Conservation (phyloP, 257 asterid genomes). For the Capsicum baccatum region DNA sequence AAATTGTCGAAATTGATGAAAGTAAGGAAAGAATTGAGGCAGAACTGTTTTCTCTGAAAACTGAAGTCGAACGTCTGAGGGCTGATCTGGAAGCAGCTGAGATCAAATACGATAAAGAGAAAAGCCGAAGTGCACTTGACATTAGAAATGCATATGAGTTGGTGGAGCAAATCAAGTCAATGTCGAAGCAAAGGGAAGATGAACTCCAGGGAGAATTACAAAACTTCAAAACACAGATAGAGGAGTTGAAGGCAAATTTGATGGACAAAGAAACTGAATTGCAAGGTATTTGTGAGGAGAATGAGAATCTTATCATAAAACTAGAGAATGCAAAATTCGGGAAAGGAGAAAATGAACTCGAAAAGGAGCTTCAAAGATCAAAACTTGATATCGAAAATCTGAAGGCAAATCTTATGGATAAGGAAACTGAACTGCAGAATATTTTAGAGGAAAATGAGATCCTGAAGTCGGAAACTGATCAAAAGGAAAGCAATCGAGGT, state of each 20-base stretch:
- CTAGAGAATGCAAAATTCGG: slow-evolving; percentile 47
- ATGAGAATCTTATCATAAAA: slow-evolving; percentile 56
- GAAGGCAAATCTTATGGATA: slow-evolving; percentile 53
- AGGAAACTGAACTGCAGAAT: slow-evolving; percentile 55
- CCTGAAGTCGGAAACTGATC: slow-evolving; percentile 50
- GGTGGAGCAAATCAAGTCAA: slow-evolving; percentile 61
- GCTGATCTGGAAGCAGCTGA: slow-evolving; percentile 75
- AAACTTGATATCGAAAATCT: slow-evolving; percentile 45
- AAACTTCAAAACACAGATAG: slow-evolving; percentile 54
- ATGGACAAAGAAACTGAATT: slow-evolving; percentile 92
- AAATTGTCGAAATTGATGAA: slow-evolving; percentile 27
- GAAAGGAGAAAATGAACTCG: slow-evolving; percentile 49
- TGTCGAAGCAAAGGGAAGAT: slow-evolving; percentile 52
- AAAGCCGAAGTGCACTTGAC: slow-evolving; percentile 47
- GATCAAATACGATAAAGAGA: slow-evolving; percentile 62
- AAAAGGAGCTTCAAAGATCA: slow-evolving; percentile 54
- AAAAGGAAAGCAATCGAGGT: slow-evolving; percentile 37
- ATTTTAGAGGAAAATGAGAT: slow-evolving; percentile 56
- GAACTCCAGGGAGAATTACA: slow-evolving; percentile 56
- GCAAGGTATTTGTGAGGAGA: slow-evolving; percentile 87
- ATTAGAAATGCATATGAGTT: slow-evolving; percentile 52
- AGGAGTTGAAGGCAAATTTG: slow-evolving; percentile 79
- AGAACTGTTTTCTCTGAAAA: slow-evolving; percentile 52
- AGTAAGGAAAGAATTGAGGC: slow-evolving; percentile 37
- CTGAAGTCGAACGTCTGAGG: slow-evolving; percentile 57